Evolutionary conservation across 495 filamentous ascomycete genomes (phyloP), one percentile per base, ranked within the genome.

Genomic region (Aspergillus mulundensis): DNA sequence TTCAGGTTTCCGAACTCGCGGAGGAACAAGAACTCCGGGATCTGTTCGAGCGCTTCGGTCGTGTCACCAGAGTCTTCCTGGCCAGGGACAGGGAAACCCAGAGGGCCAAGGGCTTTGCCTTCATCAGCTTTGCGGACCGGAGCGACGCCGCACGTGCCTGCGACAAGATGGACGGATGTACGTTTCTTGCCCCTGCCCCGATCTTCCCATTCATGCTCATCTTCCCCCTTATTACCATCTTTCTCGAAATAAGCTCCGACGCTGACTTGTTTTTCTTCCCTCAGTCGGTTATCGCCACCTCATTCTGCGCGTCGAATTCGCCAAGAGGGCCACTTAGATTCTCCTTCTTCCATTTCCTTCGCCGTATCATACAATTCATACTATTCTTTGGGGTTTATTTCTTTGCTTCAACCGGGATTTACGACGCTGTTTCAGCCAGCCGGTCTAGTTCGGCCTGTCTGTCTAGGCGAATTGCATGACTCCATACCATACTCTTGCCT

Each of bases 131-230:
- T 72, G 85, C 85, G 47, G 94, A 97, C 60, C 82, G 93, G 61
- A 71, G 76, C 56, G 95, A 98, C 74, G 94, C 94, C 53, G 85
- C 87, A 54, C 88, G 84, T 73, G 94, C 94, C 7, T 96, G 92
- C 75, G 86, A 88, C 76, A 97, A 96, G 80, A 89, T 98, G 87
- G 94, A 98, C 76, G 95, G 95, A 61, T 96, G 84, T 87, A 79
- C 70, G 85, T 80, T 58, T 58, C 54, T 21, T 56, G 5, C 44
- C 24, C 30, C 20, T 58, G 12, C 57, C 38, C 34, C 11, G n/a
- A n/a, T n/a, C n/a, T n/a, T n/a, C n/a, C n/a, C n/a, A n/a, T 32
- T 23, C 18, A 23, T 30, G 10, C 28, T 41, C 28, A 23, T 34
- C 32, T 34, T 40, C 6, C 25, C 32, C 32, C 32, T 14, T 36